These are phyloP conservation scores for Pinus tabuliformis DNA, from an alignment of 75 land plant genomes.

Conservation along the genomic window DNA sequence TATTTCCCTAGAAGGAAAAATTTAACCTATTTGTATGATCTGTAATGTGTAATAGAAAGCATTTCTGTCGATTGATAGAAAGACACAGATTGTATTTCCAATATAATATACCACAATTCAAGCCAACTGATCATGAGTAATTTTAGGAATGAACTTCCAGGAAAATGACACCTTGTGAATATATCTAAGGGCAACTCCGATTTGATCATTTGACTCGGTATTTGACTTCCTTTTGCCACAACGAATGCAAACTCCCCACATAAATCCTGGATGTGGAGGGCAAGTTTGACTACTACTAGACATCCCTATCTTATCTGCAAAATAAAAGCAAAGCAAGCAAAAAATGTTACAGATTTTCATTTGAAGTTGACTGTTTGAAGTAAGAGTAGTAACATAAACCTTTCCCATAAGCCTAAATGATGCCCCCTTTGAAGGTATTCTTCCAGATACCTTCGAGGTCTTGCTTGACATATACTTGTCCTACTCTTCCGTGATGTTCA, in stretches of 20 bases:
- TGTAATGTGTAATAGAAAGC: background rate
- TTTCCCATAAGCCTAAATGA: background rate
- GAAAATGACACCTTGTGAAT: constrained; percentile 71
- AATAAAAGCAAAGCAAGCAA: constrained; percentile 2
- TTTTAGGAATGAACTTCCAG: background rate
- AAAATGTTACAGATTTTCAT: background rate
- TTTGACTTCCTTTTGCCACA: constrained; percentile 59
- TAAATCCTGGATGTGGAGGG: constrained; percentile 75
- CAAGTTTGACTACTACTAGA: constrained; percentile 21
- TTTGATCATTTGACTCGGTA: constrained; percentile 35
- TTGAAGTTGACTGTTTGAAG: background rate
- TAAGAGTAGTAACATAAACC: background rate
- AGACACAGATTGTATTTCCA: background rate
- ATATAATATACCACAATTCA: background rate
- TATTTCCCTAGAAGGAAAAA: background rate
- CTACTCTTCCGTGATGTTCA: background rate
- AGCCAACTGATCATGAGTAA: background rate
- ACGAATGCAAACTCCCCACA: constrained; percentile 58
- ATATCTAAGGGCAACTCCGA: constrained; percentile 68
- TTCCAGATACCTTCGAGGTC: background rate
- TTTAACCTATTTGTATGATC: background rate
- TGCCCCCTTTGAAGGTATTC: background rate
- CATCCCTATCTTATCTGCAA: background rate
- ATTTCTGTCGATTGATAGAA: background rate
- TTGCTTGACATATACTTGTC: background rate